Base-by-base conservation (phyloP, 179 eudicot genomes). In the Corrigiola litoralis region DNA sequence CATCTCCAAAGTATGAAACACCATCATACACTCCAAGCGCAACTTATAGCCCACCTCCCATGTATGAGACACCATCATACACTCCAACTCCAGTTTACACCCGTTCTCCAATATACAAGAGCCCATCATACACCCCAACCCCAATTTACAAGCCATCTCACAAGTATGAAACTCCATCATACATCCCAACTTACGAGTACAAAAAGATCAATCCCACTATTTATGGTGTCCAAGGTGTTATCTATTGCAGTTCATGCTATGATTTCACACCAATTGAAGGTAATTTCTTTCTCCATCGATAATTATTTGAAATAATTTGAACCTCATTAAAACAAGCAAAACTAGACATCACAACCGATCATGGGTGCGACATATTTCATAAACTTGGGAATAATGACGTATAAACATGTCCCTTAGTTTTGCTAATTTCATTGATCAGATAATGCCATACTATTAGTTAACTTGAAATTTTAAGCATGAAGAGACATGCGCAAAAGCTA, bases 151-250 rank as follows among this genome's bases (percentile, higher is more conserved):
- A 25, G 5, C 53, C 53, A 17, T 48, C 53, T 48, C 29, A 42
- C 4, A 11, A 0, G 17, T 57, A 57, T 9, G 29, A 36, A 0
- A 4, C 29, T 14, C 44, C 45, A 0, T 56, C 61, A 5, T 9
- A 52, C n/a, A 28, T 16, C 34, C 33, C 57, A 2, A 14, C 42
- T 3, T 17, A 33, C 24, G 2, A 17, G 2, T 34, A 33, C 14
- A 6, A 17, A 4, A 33, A 18, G 13, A 28, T 27, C 12, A 9
- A 44, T 14, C 17, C 66, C 50, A 49, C 55, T 5, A 28, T 61
- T 0, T 61, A 73, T 2, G 77, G 72, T 27, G 72, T 73, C 16
- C 77, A 73, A 61, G 72, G 77, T 34, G 62, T 73, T 41, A 67
- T 73, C 3, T 73, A 60, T 17, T 73, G 72, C 28, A 37, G 27